phyloP scores from a whole-genome alignment of 148 eudicot species.

The Silene conica region DNA sequence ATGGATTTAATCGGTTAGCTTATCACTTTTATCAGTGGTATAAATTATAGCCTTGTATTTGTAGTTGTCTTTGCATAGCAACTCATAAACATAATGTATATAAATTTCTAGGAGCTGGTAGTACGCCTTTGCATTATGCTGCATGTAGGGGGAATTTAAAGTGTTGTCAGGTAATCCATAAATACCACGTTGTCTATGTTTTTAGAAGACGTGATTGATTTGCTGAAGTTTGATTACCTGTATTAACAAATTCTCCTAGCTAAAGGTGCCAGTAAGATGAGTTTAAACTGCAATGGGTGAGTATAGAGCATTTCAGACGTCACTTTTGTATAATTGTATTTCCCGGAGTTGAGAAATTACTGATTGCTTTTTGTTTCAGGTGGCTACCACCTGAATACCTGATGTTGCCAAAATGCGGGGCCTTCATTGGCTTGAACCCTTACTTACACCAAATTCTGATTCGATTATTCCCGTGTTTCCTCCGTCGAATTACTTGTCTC shows the following conservation, averaged over 20 bases:
- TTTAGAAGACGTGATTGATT: conserved; percentile 8
- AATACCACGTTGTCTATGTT: conserved; percentile 2
- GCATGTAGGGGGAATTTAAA: conserved; percentile 96
- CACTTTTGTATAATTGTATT: background rate
- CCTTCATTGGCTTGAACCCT: conserved; percentile 95
- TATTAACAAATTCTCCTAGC: conserved; percentile 72
- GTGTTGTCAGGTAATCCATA: conserved; percentile 73
- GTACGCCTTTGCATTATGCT: conserved; percentile 99
- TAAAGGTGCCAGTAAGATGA: conserved; percentile 78
- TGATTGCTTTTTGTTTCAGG: conserved; percentile 39
- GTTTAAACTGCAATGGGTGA: conserved; percentile 96
- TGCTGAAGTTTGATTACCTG: conserved; percentile 15
- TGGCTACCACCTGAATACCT: conserved; percentile 98
- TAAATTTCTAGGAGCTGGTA: conserved; percentile 73
- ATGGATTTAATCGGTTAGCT: conserved; percentile 89
- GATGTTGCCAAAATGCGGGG: conserved; percentile 98
- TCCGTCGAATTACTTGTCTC: conserved; percentile 69
- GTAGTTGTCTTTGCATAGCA: background rate
- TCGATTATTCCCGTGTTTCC: conserved; percentile 63
- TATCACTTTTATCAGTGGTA: conserved; percentile 9
- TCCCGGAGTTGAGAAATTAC: background rate
- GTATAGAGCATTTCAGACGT: conserved; percentile 23
- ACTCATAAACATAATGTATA: background rate
- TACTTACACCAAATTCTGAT: conserved; percentile 72
- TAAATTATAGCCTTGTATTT: background rate